Evolutionary conservation across 805 yeast species (phyloP).

Genomic region (Candida bentonensis): DNA sequence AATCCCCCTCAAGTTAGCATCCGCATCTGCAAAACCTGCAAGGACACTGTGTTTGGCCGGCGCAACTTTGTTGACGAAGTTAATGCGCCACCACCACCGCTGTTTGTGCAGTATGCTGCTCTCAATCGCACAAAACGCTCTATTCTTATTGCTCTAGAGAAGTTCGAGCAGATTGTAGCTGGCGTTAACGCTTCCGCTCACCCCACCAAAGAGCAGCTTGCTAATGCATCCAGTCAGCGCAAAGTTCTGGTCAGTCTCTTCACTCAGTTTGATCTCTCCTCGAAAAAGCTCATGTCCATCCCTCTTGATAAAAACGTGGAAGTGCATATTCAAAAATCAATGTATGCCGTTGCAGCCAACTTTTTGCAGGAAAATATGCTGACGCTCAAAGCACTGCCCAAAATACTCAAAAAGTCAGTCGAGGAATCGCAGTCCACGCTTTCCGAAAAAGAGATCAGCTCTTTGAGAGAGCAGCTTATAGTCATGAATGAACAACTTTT

Average conservation of each 20-base stretch:
- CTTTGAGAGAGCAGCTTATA: slow-evolving; percentile 44
- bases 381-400: slow-evolving; percentile 48
- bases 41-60: slow-evolving; percentile 42
- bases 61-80: slow-evolving; percentile 34
- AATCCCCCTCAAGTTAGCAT: slow-evolving; percentile 19
- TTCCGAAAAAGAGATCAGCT: slow-evolving; percentile 14
- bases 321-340: slow-evolving; percentile 33
- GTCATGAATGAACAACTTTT: slow-evolving; percentile 77
- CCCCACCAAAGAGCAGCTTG: slow-evolving; percentile 18
- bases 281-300: slow-evolving; percentile 29
- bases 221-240: slow-evolving; percentile 29
- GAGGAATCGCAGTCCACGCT: slow-evolving; percentile 5
- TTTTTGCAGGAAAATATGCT: slow-evolving; percentile 58
- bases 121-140: slow-evolving; percentile 26
- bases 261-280: slow-evolving; percentile 34
- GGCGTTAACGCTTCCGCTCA: slow-evolving; percentile 16
- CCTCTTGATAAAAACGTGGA: slow-evolving; percentile 30
- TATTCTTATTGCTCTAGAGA: slow-evolving; percentile 28
- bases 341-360: slow-evolving; percentile 39
- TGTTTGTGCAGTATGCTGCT: slow-evolving; percentile 29
- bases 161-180: slow-evolving; percentile 27
- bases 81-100: slow-evolving; percentile 20
- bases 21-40: slow-evolving; percentile 61
- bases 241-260: slow-evolving; percentile 35
- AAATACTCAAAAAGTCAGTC: slow-evolving; percentile 22